phyloP scores from a whole-genome alignment of 1,284 basidiomycete species.

The Pterulicium gracile region DNA sequence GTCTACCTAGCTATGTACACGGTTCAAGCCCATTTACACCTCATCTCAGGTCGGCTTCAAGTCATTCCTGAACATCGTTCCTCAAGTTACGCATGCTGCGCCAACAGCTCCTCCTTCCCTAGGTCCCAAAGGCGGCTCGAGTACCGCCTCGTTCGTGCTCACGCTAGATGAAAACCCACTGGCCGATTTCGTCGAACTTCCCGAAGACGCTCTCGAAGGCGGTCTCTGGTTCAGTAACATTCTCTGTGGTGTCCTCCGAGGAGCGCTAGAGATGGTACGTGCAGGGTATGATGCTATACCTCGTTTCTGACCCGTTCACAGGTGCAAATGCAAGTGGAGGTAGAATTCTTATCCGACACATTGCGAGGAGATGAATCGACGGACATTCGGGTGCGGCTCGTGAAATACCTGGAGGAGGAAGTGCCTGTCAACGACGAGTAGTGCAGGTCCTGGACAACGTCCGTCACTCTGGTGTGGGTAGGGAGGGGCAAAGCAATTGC shows the following conservation, averaged over 20 bases:
- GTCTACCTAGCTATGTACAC: not conserved
- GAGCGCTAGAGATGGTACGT: constrained; percentile 93
- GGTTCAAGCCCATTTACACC: constrained; percentile 3
- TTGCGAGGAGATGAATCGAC: constrained; percentile 91
- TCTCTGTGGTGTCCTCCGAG: constrained; percentile 86
- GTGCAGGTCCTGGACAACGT: too few relatives aligned
- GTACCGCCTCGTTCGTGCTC: constrained; percentile 78
- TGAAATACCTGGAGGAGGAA: constrained; percentile 94
- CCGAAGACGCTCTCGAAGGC: constrained; percentile 84
- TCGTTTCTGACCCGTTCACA: constrained; percentile 27
- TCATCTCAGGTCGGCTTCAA: constrained; percentile 87
- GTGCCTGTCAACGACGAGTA: constrained; percentile 75
- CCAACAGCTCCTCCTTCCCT: constrained; percentile 29
- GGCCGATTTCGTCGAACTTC: constrained; percentile 95
- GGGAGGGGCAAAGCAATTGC: not conserved
- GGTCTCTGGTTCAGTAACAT: constrained; percentile 98
- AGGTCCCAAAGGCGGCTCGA: constrained; percentile 30
- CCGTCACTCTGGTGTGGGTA: too few relatives aligned
- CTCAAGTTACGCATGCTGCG: constrained; percentile 64
- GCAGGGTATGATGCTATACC: constrained; percentile 3
- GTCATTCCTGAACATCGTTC: constrained; percentile 91
- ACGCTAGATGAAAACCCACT: constrained; percentile 94
- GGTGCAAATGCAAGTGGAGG: constrained; percentile 96
- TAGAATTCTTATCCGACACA: constrained; percentile 83
- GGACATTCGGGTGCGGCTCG: constrained; percentile 83